phyloP scores from a whole-genome alignment of 192 early-diverging fungal genomes.

The Dispira parvispora region DNA sequence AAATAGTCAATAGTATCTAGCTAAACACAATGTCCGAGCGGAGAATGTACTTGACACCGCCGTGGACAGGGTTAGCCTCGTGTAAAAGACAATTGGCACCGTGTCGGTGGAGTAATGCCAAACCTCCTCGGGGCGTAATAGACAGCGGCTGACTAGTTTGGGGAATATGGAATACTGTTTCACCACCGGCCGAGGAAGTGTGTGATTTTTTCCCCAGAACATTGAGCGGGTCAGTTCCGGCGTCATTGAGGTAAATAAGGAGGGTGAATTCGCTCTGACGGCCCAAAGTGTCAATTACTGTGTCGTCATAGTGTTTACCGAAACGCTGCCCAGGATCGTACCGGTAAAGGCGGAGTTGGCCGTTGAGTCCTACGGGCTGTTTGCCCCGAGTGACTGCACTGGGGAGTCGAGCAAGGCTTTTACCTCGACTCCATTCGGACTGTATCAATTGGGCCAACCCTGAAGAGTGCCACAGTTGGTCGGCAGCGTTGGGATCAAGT shows the following conservation, averaged over 20 bases:
- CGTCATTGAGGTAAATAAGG: constrained; percentile 38
- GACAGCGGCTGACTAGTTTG: constrained; percentile 30
- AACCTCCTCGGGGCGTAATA: constrained; percentile 33
- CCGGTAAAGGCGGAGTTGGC: constrained; percentile 40
- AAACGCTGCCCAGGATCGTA: constrained; percentile 41
- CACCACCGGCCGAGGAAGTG: constrained; percentile 20
- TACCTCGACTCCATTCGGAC: constrained; percentile 6
- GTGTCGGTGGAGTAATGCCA: constrained; percentile 40
- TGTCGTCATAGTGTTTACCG: constrained; percentile 42
- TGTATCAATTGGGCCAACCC: constrained; percentile 20
- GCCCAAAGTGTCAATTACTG: constrained; percentile 26
- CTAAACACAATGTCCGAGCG: constrained; percentile 38
- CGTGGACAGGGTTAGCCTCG: constrained; percentile 31
- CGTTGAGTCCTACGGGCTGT: constrained; percentile 28
- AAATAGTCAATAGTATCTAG: constrained; percentile 6
- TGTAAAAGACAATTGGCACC: constrained; percentile 43
- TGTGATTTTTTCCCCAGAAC: constrained; percentile 18
- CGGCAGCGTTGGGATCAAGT: constrained; percentile 25
- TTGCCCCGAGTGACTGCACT: constrained; percentile 14
- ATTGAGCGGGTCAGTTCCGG: constrained; percentile 16
- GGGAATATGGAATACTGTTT: constrained; percentile 28
- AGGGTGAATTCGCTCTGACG: constrained; percentile 38
- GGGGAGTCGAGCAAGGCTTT: neutral
- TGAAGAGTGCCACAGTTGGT: constrained; percentile 27
- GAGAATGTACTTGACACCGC: constrained; percentile 38